A percentile compares a stretch with the other conserved stretches of the same genome.
These are phyloP conservation scores for Paraphoma chrysanthemicola DNA, from an alignment of 2,329 filamentous ascomycete genomes.

Conservation along the genomic window DNA sequence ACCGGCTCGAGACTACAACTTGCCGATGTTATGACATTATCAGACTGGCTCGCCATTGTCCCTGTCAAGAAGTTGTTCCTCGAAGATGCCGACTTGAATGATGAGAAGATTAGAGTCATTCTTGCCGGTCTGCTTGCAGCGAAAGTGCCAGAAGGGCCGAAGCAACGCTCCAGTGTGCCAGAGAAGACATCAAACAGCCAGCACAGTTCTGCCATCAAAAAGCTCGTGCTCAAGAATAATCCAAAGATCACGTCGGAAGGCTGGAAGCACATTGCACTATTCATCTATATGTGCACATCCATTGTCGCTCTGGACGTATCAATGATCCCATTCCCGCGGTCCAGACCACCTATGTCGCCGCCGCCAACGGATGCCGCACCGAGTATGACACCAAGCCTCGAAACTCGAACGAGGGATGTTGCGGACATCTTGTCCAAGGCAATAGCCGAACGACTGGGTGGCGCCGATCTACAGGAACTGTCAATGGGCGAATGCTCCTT, in stretches of 20 bases:
- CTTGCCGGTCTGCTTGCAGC: constrained; percentile 85
- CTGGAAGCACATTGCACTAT: constrained; percentile 90
- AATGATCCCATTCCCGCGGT: constrained; percentile 71
- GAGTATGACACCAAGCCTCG: constrained; percentile 10
- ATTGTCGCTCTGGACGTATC: constrained; percentile 88
- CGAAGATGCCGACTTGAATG: constrained; percentile 85
- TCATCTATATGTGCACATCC: constrained; percentile 87
- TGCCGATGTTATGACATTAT: constrained; percentile 83
- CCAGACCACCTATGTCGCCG: constrained; percentile 18
- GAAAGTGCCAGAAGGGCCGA: constrained; percentile 68
- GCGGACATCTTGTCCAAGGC: constrained; percentile 75
- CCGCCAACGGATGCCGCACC: constrained; percentile 18
- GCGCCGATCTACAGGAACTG: constrained; percentile 78
- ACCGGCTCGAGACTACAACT: constrained; percentile 84
- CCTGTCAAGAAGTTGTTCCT: constrained; percentile 85
- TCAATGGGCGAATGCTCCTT: constrained; percentile 82
- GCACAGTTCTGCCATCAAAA: constrained; percentile 75
- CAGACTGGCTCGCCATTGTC: constrained; percentile 93
- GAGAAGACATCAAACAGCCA: constrained; percentile 14
- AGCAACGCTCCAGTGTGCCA: constrained; percentile 31
- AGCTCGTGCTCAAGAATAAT: constrained; percentile 89
- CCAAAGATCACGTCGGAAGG: constrained; percentile 81
- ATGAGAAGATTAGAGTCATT: constrained; percentile 86
- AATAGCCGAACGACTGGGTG: constrained; percentile 77
- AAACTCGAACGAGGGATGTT: constrained; percentile 56